These are phyloP conservation scores for Mediolabrus comicus DNA, from an alignment of 108 stramenopile species.

Conservation along the genomic window DNA sequence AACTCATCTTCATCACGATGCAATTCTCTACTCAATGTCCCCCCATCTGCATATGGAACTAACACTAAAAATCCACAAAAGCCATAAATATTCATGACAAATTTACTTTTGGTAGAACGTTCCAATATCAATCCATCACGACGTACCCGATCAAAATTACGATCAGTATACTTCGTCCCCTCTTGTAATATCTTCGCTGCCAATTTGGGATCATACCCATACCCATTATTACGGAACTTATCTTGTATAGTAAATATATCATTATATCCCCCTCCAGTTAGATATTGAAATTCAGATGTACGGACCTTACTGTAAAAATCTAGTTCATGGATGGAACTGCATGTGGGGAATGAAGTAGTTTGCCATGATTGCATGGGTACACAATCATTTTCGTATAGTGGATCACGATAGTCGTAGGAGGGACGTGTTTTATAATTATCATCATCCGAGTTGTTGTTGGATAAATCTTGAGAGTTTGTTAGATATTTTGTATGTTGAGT, in stretches of 20 bases:
- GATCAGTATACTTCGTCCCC: conserved; percentile 21
- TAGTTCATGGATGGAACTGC: conserved; percentile 36
- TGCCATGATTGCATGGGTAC: conserved; percentile 42
- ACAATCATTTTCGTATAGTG: conserved; percentile 30
- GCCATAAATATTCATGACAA: conserved; percentile 31
- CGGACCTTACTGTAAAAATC: conserved; percentile 18
- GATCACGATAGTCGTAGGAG: conserved; percentile 10
- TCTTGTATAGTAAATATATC: conserved; percentile 30
- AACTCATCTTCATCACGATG: conserved; percentile 6
- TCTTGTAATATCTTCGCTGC: conserved; percentile 29
- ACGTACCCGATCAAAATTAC: conserved; percentile 39
- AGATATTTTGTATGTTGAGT: neutral
- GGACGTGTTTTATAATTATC: neutral
- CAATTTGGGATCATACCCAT: conserved; percentile 10
- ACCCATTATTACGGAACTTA: neutral
- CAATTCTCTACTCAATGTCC: conserved; percentile 11
- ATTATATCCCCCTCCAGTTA: conserved; percentile 34
- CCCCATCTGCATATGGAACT: conserved; percentile 22
- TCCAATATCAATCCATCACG: conserved; percentile 39
- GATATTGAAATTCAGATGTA: conserved; percentile 5
- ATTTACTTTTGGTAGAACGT: conserved; percentile 21
- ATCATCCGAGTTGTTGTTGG: neutral
- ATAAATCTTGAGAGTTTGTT: neutral
- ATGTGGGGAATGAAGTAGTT: conserved; percentile 16
- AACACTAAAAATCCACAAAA: conserved; percentile 38